These are phyloP conservation scores for Pterula multifida DNA, from an alignment of 1,284 basidiomycete genomes.

Conservation along the genomic window DNA sequence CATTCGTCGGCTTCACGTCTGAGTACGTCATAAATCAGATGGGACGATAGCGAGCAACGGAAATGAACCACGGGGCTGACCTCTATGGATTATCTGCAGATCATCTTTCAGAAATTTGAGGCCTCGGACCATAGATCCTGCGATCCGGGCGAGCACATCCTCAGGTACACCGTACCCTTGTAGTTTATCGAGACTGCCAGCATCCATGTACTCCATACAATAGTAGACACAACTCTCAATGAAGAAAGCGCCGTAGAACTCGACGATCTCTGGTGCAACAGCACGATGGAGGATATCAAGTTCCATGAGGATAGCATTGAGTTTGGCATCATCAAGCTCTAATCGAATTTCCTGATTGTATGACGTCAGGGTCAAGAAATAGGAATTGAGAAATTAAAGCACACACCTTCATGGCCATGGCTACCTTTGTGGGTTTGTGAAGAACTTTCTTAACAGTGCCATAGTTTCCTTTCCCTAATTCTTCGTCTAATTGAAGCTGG, in stretches of 20 bases:
- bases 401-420: slow-evolving; percentile 96
- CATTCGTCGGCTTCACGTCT: slow-evolving; percentile 98
- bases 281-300: slow-evolving; percentile 74
- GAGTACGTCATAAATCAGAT: neutral
- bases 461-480: slow-evolving; percentile 94
- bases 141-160: slow-evolving; percentile 54
- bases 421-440: slow-evolving; percentile 89
- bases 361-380: neutral
- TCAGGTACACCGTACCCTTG: slow-evolving; percentile 42
- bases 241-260: slow-evolving; percentile 77
- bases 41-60: neutral
- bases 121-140: slow-evolving; percentile 51
- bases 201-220: slow-evolving; percentile 82
- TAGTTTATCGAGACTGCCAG: slow-evolving; percentile 60
- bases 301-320: slow-evolving; percentile 74
- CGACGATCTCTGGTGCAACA: slow-evolving; percentile 61
- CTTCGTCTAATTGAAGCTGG: slow-evolving; percentile 84
- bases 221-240: slow-evolving; percentile 76
- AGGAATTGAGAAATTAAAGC: neutral
- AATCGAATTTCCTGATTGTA: slow-evolving; percentile 65
- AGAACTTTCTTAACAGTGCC: slow-evolving; percentile 94
- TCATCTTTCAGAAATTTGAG: slow-evolving; percentile 70
- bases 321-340: slow-evolving; percentile 67
- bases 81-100: slow-evolving; percentile 66
- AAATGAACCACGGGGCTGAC: slow-evolving; percentile 1